Base-by-base conservation (phyloP, 768 basidiomycete genomes). In the Boletus sp. region DNA sequence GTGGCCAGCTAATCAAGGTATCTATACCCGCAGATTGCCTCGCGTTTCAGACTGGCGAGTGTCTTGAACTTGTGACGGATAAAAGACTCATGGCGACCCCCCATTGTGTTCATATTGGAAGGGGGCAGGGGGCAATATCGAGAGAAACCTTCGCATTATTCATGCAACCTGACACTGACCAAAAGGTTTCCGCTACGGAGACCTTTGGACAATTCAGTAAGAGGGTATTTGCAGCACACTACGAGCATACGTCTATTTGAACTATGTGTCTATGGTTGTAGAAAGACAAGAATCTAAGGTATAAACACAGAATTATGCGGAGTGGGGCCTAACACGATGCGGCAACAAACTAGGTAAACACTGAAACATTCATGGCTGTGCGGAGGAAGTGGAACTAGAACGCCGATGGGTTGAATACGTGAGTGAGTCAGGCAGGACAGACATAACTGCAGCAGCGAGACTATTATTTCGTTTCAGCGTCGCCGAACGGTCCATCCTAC, bases 1-100 rank as follows among this genome's bases (percentile, higher is more conserved):
- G 87, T 4, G 87, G 89, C 2, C 75, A 83, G 23, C 69, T 95
- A 27, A 84, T 83, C 14, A 94, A 92, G 69, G 92, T 96, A 17
- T 78, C 83, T 2, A 97, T 99, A 58, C 96, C 97, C 5, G 64
- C 74, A 17, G 83, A 90, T 65, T 91, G 87, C 64, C 73, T 96
- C 48, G 96, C 95, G 4, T 98, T 99, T 71, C 97, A 99, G 70
- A 98, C 94, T 0, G 97, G 97, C 7, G 94, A 99, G 73, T 92
- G 96, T 9, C 81, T 99, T 21, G 87, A 97, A 69, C 76, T 98
- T 23, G 87, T 95, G 23, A 98, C 96, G 2, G 83, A 79, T 10
- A 83, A 85, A 14, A 82, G 78, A 51, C 77, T 99, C 15, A 82
- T 86, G 40, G 97, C 97, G 0, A 99, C 97, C 0, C 96, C 96